These are phyloP conservation scores for Cercospora canescens DNA, from an alignment of 2,329 filamentous ascomycete species.

Conservation along the genomic window DNA sequence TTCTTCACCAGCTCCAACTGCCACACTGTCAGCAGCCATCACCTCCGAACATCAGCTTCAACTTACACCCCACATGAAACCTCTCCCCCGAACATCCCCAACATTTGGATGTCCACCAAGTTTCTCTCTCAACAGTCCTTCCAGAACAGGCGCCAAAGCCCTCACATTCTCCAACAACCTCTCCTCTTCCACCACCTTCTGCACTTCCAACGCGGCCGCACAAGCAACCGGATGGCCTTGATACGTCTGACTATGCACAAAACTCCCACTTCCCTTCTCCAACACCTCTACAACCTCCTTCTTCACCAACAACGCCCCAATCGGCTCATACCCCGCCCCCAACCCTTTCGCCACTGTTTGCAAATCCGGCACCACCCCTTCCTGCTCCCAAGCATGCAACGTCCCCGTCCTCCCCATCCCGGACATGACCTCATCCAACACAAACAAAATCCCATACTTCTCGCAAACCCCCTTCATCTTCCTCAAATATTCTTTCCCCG, in stretches of 20 bases:
- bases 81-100: conserved; percentile 59
- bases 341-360: conserved; percentile 65
- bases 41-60: background rate
- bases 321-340: conserved; percentile 60
- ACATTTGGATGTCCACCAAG: conserved; percentile 51
- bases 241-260: conserved; percentile 62
- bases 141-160: conserved; percentile 51
- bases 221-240: conserved; percentile 58
- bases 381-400: conserved; percentile 34
- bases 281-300: conserved; percentile 49
- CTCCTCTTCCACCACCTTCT: conserved; percentile 57
- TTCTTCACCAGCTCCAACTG: conserved; percentile 59
- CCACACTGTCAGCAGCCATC: conserved; percentile 16
- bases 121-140: conserved; percentile 40
- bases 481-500: conserved; percentile 56
- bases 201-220: conserved; percentile 61
- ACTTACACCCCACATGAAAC: conserved; percentile 51
- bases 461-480: conserved; percentile 56
- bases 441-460: conserved; percentile 56
- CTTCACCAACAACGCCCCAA: conserved; percentile 56
- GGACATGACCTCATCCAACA: conserved; percentile 52
- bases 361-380: conserved; percentile 58
- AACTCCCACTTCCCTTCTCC: conserved; percentile 41
- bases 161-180: conserved; percentile 57
- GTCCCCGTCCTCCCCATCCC: conserved; percentile 33